phyloP scores from a whole-genome alignment of 2,329 filamentous ascomycete genomes.

The Bipolaris bicolor region DNA sequence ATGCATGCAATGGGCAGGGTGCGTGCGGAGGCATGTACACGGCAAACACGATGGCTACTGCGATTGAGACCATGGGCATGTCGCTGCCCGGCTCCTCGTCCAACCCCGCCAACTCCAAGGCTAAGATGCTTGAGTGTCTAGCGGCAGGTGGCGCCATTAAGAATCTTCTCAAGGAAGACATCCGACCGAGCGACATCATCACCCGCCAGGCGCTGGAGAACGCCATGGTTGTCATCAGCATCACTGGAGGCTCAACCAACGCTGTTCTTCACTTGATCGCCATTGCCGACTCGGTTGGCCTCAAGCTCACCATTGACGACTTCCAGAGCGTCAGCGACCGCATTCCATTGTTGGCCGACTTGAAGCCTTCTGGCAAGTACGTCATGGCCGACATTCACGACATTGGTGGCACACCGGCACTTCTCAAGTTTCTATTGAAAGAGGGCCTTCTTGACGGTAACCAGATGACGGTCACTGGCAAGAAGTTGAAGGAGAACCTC shows the following conservation, averaged over 20 bases:
- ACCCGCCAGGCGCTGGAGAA: constrained; percentile 58
- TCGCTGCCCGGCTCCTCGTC: constrained; percentile 59
- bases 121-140: constrained; percentile 58
- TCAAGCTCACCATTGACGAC: constrained; percentile 59
- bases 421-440: constrained; percentile 58
- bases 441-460: constrained; percentile 57
- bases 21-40: constrained; percentile 82
- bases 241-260: constrained; percentile 59
- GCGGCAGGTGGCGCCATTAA: constrained; percentile 58
- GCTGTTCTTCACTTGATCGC: constrained; percentile 59
- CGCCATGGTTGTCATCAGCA: constrained; percentile 59
- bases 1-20: constrained; percentile 84
- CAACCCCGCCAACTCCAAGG: constrained; percentile 58
- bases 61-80: constrained; percentile 59
- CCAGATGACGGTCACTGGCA: constrained; percentile 58
- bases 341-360: constrained; percentile 58
- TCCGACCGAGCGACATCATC: constrained; percentile 57
- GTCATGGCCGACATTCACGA: constrained; percentile 66
- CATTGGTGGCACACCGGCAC: constrained; percentile 58
- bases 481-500: constrained; percentile 58
- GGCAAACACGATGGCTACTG: constrained; percentile 60
- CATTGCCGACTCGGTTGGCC: constrained; percentile 57
- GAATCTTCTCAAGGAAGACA: constrained; percentile 59
- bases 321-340: constrained; percentile 59
- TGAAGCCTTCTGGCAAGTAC: constrained; percentile 61